Evolutionary conservation across 129 eudicot genomes (phyloP).

Genomic region (Pittosporum tobira): DNA sequence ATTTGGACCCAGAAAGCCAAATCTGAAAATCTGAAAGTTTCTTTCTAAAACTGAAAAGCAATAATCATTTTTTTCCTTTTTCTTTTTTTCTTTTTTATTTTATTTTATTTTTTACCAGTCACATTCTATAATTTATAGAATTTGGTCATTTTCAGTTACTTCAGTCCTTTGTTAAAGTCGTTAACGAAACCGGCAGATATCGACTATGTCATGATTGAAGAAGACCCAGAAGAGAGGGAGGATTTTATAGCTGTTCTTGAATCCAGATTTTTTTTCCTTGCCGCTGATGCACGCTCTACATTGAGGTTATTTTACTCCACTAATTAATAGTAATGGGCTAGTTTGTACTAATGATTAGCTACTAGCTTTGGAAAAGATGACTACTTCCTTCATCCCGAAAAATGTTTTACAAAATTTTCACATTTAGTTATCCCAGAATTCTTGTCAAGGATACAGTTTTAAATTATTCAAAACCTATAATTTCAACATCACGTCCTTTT

Average conservation of each 20-base stretch:
- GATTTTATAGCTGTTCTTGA: conserved; percentile 61
- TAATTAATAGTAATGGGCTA: not conserved
- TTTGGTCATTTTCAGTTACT: conserved; percentile 45
- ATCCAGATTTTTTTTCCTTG: conserved; percentile 83
- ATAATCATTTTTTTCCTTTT: no score
- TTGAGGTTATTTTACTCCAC: conserved; percentile 46
- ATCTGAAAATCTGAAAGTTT: no score
- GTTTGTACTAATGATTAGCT: not conserved
- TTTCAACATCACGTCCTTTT: no score
- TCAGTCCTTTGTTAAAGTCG: conserved; percentile 91
- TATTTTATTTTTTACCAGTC: no score
- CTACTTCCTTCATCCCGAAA: no score
- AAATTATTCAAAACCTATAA: no score
- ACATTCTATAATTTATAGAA: not conserved
- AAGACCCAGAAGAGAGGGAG: conserved; percentile 82
- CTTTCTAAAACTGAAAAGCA: no score
- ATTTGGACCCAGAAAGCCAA: no score
- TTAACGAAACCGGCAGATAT: conserved; percentile 39
- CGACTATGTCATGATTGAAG: conserved; percentile 71
- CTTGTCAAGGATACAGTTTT: not conserved
- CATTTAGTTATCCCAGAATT: not conserved
- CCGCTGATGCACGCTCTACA: conserved; percentile 95
- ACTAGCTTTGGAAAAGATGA: not conserved
- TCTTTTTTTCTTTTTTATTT: no score
- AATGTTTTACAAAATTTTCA: not conserved